phyloP scores from a whole-genome alignment of 2,329 filamentous ascomycete species.

The Stemphylium beticola region DNA sequence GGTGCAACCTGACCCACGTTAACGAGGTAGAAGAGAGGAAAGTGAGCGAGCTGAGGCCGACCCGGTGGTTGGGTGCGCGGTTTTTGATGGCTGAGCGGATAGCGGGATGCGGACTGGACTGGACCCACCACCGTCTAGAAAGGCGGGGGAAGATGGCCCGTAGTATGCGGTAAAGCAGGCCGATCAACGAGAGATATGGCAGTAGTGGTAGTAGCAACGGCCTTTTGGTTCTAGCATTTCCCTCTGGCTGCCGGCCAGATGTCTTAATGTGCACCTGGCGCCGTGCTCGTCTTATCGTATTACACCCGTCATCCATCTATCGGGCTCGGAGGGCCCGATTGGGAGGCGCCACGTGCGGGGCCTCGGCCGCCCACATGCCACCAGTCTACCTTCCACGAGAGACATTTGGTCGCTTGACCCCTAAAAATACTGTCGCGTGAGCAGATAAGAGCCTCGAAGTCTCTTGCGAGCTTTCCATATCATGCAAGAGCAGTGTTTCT shows the following conservation, averaged over 20 bases:
- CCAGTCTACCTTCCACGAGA: constrained; percentile 15
- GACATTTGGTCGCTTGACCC: constrained; percentile 26
- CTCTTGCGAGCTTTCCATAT: background rate
- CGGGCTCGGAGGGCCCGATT: constrained; percentile 8
- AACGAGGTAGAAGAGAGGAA: constrained; percentile 4
- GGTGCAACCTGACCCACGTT: background rate
- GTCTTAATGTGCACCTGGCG: constrained; percentile 6
- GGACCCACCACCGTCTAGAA: constrained; percentile 18
- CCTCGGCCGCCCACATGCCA: constrained; percentile 15
- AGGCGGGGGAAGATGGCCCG: constrained; percentile 29
- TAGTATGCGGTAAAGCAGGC: constrained; percentile 16
- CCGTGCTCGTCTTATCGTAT: constrained; percentile 19
- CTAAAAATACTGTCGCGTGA: constrained; percentile 19
- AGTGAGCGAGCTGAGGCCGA: constrained; percentile 16
- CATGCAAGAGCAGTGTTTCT: background rate
- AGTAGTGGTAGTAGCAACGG: too few species aligned
- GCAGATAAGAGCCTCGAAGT: background rate
- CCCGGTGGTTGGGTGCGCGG: constrained; percentile 34
- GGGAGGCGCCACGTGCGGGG: constrained; percentile 24
- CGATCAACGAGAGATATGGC: background rate
- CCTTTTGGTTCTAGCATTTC: background rate
- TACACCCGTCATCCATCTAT: background rate
- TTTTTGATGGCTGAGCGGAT: constrained; percentile 26
- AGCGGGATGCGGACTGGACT: constrained; percentile 8
- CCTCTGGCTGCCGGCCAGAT: background rate